Percentiles rank a stretch among this genome's conserved stretches.
Conservation (phyloP, 1,139 yeast genomes). For the Saccharomyces hybrid region DNA sequence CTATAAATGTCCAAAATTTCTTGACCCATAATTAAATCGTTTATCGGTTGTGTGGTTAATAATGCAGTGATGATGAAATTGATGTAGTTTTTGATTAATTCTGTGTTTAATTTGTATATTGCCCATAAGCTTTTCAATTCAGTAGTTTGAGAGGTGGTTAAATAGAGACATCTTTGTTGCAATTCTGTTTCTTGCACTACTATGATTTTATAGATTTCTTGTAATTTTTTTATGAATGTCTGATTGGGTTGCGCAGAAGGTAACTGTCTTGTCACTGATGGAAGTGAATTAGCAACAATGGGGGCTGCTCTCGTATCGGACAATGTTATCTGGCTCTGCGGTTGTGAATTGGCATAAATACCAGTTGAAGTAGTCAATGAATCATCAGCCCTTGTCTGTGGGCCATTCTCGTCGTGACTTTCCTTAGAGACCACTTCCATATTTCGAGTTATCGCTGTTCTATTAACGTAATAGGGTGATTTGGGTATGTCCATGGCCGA, state of each 20-base stretch:
- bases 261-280: neutral
- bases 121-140: constrained; percentile 58
- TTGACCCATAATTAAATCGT: constrained; percentile 41
- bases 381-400: neutral
- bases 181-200: constrained; percentile 60
- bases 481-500: neutral
- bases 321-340: neutral
- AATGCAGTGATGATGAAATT: constrained; percentile 64
- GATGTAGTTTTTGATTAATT: constrained; percentile 58
- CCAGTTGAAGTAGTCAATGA: neutral
- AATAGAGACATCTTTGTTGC: constrained; percentile 54
- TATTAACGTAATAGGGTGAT: neutral
- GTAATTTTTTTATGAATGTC: constrained; percentile 58
- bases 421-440: neutral
- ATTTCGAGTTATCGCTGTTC: neutral
- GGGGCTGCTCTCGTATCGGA: constrained; percentile 15
- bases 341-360: neutral
- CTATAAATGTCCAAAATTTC: constrained; percentile 68
- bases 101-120: constrained; percentile 58
- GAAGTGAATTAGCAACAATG: constrained; percentile 37
- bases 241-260: constrained; percentile 49
- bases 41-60: constrained; percentile 55
- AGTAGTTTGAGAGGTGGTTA: constrained; percentile 40
- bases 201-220: constrained; percentile 64
- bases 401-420: neutral